Base-by-base conservation (phyloP, 345 rosid genomes). In the Salix arbutifolia region DNA sequence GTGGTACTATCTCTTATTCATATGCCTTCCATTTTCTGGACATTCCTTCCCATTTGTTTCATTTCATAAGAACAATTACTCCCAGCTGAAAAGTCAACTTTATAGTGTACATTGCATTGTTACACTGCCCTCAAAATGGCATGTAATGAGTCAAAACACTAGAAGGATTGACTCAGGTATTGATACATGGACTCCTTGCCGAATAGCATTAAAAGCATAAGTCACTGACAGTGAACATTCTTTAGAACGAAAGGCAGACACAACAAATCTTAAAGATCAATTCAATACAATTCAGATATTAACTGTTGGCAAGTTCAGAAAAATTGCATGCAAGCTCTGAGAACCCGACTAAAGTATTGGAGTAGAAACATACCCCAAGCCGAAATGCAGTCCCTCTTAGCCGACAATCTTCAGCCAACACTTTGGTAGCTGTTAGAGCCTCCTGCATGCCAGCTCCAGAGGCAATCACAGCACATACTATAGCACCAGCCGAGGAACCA, bases 401-500 rank as follows among this genome's bases (percentile, higher is more conserved):
- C 56, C 99, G 88, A 79, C 97, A 93, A 78, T 96, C 85, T 56
- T 90, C 86, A 65, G 96, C 97, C 67, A 93, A 84, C 66, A 73
- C 30, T 84, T 96, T 93, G 67, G 94, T 91, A 74, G 88, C 92
- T 60, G 76, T 65, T 76, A 96, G 79, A 35, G 93, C 98, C 67
- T 91, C 96, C 13, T 73, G 79, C 98, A 91, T 96, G 61, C 87
- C 87, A 28, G 88, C 79, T 37, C 97, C 98, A 67, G 98, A 93
- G 64, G 97, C 92, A 61, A 96, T 83, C 67, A 84, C 91, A 1
- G 94, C 99, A 85, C 98, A 90, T 13, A 89, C 89, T 35, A 96
- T 90, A 75, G 99, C 96, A 44, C 98, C 98, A 68, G 98, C 99
- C 56, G 99, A 95, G 52, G 98, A 84, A 76, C 99, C 98, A 26